Evolutionary conservation across 345 rosid genomes (phyloP), one percentile per base, ranked within the genome.

Genomic region (Turnera subulata): DNA sequence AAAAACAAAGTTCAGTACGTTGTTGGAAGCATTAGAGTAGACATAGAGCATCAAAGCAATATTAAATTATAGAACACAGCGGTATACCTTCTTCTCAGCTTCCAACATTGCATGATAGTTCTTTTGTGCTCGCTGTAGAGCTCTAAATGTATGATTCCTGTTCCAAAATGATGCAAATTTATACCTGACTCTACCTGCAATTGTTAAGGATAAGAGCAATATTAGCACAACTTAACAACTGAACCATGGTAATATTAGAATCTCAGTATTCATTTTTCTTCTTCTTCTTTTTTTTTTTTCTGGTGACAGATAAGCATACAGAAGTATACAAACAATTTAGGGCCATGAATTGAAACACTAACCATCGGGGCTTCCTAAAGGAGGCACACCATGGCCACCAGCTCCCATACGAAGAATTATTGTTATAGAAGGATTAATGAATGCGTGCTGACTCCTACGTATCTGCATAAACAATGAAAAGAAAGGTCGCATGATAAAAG

Each of bases 321-420:
- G 5, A 29, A 29, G 35, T 3, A 29, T 29, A 8, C 8, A 29
- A 29, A 3, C 35, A 4, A 8, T 29, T 29, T 4, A 29, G 35
- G 35, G 8, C 8, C 8, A 29, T 8, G 5, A 29, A 29, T 8
- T 29, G 35, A 29, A 29, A 8, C 18, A 68, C 99, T 71, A 66
- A 93, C 97, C 99, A 74, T 93, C 99, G 53, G 89, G 88, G 72
- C 91, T 93, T 64, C 99, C 99, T 56, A 93, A 78, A 69, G 99
- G 99, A 66, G 99, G 99, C 58, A 93, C 99, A 71, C 97, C 99
- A 77, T 86, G 99, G 61, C 99, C 99, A 73, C 99, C 99, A 63
- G 99, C 97, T 58, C 99, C 99, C 91, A 85, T 80, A 63, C 87
- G 94, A 46, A 93, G 91, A 72, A 85, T 84, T 62, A 89, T 83